These are phyloP conservation scores for Hamamelis virginiana DNA, from an alignment of 164 flowering plant genomes.

Conservation along the genomic window DNA sequence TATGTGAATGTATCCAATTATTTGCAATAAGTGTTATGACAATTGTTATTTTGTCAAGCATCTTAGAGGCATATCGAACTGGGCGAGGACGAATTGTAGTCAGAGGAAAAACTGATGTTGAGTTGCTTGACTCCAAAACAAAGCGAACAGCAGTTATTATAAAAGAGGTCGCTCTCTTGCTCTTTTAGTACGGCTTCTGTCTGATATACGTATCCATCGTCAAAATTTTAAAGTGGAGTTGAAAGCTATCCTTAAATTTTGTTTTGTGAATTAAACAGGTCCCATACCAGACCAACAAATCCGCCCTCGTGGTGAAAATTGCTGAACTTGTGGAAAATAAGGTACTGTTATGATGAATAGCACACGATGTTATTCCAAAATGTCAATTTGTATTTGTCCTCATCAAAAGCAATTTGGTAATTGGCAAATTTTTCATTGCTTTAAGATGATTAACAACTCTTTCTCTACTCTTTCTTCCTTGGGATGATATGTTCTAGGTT, in stretches of 20 bases:
- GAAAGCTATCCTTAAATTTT: not conserved
- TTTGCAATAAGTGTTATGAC: not conserved
- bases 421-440: not conserved
- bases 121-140: constrained; percentile 70
- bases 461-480: no score
- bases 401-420: not conserved
- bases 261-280: constrained; percentile 50
- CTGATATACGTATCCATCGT: not conserved
- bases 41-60: constrained; percentile 37
- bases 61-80: constrained; percentile 89
- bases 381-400: not conserved
- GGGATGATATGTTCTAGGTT: no score
- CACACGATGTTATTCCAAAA: not conserved
- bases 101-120: constrained; percentile 90
- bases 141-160: constrained; percentile 76
- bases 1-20: not conserved
- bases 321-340: constrained; percentile 94
- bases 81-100: constrained; percentile 85
- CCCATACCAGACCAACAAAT: constrained; percentile 92
- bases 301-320: constrained; percentile 87
- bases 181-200: not conserved
- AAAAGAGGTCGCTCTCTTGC: constrained; percentile 57
- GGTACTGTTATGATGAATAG: constrained; percentile 37
- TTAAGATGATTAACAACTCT: no score
- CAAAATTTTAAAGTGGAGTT: not conserved